Conservation (phyloP, 208 protist species). For the Leishmania lainsoni region DNA sequence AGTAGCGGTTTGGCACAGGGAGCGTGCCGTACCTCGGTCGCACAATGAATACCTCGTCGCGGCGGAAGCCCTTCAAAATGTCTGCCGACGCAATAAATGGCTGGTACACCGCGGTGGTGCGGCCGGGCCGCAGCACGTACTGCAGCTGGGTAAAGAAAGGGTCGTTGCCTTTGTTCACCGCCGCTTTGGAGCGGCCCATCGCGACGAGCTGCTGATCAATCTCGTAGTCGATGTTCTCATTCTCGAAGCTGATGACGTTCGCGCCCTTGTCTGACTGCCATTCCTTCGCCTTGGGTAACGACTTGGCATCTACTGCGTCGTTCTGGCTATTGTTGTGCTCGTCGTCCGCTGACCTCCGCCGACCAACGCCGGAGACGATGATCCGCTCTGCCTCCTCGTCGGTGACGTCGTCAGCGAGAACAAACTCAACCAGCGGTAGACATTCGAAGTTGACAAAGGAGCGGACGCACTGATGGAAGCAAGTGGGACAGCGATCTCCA, state of each 20-base stretch:
- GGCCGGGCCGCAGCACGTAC: conserved; percentile 74
- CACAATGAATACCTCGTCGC: conserved; percentile 91
- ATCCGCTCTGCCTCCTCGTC: conserved; percentile 91
- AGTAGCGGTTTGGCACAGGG: conserved; percentile 87
- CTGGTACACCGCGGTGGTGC: conserved; percentile 73
- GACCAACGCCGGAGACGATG: conserved; percentile 66
- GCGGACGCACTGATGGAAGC: conserved; percentile 93
- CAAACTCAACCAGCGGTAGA: conserved; percentile 95
- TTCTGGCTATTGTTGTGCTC: conserved; percentile 11
- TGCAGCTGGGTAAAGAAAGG: conserved; percentile 90
- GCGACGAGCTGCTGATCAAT: conserved; percentile 84
- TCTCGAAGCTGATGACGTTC: conserved; percentile 90
- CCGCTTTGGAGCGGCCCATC: conserved; percentile 67
- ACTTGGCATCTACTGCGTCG: not conserved
- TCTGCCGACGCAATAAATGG: conserved; percentile 83
- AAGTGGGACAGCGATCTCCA: conserved; percentile 90
- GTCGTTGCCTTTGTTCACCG: conserved; percentile 74
- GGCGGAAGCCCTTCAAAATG: conserved; percentile 78
- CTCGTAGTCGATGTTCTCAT: conserved; percentile 88
- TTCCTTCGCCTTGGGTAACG: conserved; percentile 25
- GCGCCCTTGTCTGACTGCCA: conserved; percentile 71
- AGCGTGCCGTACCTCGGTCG: conserved; percentile 65
- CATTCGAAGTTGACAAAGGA: conserved; percentile 91
- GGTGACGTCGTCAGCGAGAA: conserved; percentile 77
- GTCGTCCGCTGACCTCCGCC: conserved; percentile 32